Percentiles rank a stretch among this genome's conserved stretches.
phyloP scores from a whole-genome alignment of 495 filamentous ascomycete genomes.

The Oidiodendron maius region DNA sequence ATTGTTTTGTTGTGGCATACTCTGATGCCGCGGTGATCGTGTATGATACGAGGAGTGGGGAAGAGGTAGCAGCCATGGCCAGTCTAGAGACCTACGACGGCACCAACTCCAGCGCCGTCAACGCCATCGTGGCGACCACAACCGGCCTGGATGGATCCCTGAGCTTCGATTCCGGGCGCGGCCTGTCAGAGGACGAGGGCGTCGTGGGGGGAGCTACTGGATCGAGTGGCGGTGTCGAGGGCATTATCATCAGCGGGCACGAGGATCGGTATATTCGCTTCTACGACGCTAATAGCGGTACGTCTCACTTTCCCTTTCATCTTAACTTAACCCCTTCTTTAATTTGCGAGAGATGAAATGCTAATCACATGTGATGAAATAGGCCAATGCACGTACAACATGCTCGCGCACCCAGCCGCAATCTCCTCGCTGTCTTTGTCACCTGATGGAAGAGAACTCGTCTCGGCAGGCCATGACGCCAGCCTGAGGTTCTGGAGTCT shows the following conservation, averaged over 20 bases:
- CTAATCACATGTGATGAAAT: no score
- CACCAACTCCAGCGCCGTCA: conserved; percentile 76
- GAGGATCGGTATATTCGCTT: conserved; percentile 94
- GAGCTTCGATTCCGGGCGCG: conserved; percentile 57
- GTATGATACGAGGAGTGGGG: conserved; percentile 85
- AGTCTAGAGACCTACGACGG: conserved; percentile 90
- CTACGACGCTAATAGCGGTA: conserved; percentile 98
- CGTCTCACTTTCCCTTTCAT: no score
- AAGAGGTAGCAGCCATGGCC: conserved; percentile 87
- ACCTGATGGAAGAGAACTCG: conserved; percentile 88
- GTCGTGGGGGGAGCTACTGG: conserved; percentile 77
- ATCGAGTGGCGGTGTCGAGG: conserved; percentile 76
- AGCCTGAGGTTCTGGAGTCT: conserved; percentile 95
- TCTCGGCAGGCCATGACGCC: conserved; percentile 93
- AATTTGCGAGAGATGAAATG: neutral
- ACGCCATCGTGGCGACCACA: conserved; percentile 84
- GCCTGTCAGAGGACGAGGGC: conserved; percentile 57
- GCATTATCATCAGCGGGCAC: conserved; percentile 88
- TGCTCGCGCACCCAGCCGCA: conserved; percentile 91
- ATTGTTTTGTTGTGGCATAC: conserved; percentile 90
- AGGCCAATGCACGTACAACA: conserved; percentile 99
- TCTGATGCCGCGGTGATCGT: conserved; percentile 84
- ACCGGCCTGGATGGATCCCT: conserved; percentile 66
- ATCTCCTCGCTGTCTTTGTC: conserved; percentile 87
- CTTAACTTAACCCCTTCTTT: neutral